A percentile compares a stretch with the other conserved stretches of the same genome.
phyloP scores from a whole-genome alignment of 768 basidiomycete species.

The Lanmaoa pseudosensibilis region DNA sequence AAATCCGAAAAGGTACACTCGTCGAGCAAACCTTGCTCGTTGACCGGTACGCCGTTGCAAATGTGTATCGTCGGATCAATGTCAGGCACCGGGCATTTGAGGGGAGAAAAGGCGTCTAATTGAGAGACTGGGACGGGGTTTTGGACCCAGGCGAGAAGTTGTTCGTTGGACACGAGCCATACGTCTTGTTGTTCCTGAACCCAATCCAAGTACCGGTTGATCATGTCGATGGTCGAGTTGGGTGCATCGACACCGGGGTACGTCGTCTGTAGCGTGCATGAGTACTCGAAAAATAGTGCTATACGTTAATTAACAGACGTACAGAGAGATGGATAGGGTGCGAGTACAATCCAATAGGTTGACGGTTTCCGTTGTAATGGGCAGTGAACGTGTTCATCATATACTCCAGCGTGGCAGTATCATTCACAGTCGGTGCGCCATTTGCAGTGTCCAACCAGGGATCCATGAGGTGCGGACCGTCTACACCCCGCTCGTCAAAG shows the following conservation, averaged over 20 bases:
- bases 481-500: not conserved
- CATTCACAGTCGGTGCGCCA: not conserved
- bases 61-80: not conserved
- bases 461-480: constrained; percentile 1
- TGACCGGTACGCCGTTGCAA: not conserved
- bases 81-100: not conserved
- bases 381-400: not conserved
- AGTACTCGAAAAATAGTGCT: not conserved
- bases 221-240: constrained; percentile 1
- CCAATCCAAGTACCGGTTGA: constrained; percentile 1
- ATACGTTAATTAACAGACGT: not conserved
- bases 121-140: not conserved
- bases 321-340: not conserved
- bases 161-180: constrained; percentile 3
- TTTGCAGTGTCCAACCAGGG: not conserved
- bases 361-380: not conserved
- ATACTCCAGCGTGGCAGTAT: not conserved
- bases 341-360: not conserved
- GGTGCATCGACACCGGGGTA: constrained; percentile 1
- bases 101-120: not conserved
- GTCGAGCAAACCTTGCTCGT: not conserved
- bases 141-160: not conserved
- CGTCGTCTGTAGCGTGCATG: not conserved
- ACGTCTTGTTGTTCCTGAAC: not conserved
- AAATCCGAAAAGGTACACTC: not conserved